A percentile compares a stretch with the other conserved stretches of the same genome.
These are phyloP conservation scores for Podila clonocystis DNA, from an alignment of 192 early-diverging fungal species.

Conservation along the genomic window DNA sequence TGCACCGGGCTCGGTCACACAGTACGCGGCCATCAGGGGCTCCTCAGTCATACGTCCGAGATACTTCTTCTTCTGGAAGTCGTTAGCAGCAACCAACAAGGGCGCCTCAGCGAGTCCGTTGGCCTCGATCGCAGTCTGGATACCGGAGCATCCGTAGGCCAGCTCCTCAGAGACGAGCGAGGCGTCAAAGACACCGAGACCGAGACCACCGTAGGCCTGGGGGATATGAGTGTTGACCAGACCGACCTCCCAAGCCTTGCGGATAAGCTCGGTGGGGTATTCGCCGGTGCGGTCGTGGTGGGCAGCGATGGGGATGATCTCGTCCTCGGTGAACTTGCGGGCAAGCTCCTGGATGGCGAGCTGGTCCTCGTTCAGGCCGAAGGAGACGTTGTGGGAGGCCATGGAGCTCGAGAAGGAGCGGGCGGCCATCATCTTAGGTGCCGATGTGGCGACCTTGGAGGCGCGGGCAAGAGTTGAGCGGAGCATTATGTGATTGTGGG, in stretches of 20 bases:
- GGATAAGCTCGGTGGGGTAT: constrained; percentile 87
- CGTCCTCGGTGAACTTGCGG: constrained; percentile 88
- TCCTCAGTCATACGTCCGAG: constrained; percentile 96
- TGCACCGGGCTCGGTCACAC: constrained; percentile 85
- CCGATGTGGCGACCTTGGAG: constrained; percentile 21
- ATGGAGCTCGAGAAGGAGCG: constrained; percentile 47
- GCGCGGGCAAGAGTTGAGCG: constrained; percentile 42
- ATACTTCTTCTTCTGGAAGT: constrained; percentile 95
- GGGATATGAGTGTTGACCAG: constrained; percentile 94
- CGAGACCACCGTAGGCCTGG: constrained; percentile 84
- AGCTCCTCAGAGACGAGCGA: constrained; percentile 92
- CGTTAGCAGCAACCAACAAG: constrained; percentile 87
- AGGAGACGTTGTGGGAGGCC: constrained; percentile 52
- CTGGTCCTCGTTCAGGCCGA: constrained; percentile 86
- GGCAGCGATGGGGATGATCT: constrained; percentile 91
- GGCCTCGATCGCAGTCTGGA: constrained; percentile 98
- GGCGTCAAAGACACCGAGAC: constrained; percentile 88
- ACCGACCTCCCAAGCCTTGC: constrained; percentile 93
- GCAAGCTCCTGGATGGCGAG: constrained; percentile 88
- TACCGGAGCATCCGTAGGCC: constrained; percentile 93
- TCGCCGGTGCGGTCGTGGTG: constrained; percentile 95
- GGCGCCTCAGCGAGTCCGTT: constrained; percentile 94
- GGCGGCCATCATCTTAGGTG: constrained; percentile 21
- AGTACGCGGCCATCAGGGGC: constrained; percentile 95
- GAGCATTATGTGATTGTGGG: constrained; percentile 13